Conservation (phyloP, 1,284 basidiomycete species). For the Sanghuangporus baumii region DNA sequence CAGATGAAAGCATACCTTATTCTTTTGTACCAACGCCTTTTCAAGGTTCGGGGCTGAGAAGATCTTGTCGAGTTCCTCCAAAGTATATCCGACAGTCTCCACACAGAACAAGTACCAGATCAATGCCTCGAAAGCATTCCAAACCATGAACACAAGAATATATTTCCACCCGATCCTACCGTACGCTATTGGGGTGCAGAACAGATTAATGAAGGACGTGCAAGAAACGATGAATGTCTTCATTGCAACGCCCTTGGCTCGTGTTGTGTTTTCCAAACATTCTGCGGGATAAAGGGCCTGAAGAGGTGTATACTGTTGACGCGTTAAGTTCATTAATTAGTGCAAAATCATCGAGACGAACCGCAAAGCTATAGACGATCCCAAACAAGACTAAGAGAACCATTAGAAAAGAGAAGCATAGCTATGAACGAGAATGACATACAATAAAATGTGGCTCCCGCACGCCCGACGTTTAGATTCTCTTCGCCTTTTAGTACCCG, state of each 20-base stretch:
- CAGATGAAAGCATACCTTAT: neutral
- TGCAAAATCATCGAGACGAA: neutral
- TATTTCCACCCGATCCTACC: neutral
- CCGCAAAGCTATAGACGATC: conserved; percentile 19
- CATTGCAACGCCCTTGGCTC: conserved; percentile 33
- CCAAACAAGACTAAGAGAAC: conserved; percentile 14
- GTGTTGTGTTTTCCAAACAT: conserved; percentile 30
- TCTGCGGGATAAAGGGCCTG: conserved; percentile 35
- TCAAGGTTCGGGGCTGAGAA: conserved; percentile 32
- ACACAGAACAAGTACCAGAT: conserved; percentile 32
- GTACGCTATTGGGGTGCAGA: conserved; percentile 19
- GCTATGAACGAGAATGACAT: neutral
- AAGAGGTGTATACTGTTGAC: conserved; percentile 23
- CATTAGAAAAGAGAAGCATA: neutral
- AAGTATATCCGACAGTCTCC: conserved; percentile 28
- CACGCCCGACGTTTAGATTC: conserved; percentile 28
- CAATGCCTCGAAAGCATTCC: conserved; percentile 28
- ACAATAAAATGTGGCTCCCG: conserved; percentile 20
- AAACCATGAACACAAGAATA: conserved; percentile 26
- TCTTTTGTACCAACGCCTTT: conserved; percentile 27
- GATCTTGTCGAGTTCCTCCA: conserved; percentile 33
- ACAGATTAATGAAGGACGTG: conserved; percentile 28
- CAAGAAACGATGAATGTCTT: conserved; percentile 16
- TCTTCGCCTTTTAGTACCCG: conserved; percentile 13
- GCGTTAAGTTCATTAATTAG: neutral